Conservation (phyloP, 2,329 filamentous ascomycete genomes). For the Pseudogymnoascus sp. region DNA sequence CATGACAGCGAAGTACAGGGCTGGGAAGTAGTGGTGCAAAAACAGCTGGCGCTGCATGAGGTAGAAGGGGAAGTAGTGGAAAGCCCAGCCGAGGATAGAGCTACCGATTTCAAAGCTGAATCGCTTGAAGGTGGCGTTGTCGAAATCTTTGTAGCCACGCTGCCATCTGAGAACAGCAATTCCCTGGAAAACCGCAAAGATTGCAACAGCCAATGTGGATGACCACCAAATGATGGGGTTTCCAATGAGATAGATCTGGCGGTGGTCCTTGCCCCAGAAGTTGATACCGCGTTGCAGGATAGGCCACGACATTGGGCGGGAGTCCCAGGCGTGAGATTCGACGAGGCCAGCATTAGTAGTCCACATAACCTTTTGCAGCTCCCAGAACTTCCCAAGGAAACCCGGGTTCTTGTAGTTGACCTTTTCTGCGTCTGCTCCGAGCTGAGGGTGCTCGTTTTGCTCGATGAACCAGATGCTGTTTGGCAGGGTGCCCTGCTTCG, state of each 20-base stretch:
- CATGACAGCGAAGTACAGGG: conserved; percentile 89
- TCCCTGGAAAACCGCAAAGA: conserved; percentile 80
- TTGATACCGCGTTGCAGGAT: conserved; percentile 91
- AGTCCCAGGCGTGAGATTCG: conserved; percentile 97
- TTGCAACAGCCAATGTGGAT: conserved; percentile 65
- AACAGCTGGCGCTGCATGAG: conserved; percentile 98
- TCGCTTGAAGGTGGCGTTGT: conserved; percentile 75
- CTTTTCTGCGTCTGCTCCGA: conserved; percentile 71
- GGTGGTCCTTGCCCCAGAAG: conserved; percentile 93
- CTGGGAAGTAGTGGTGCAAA: conserved; percentile 96
- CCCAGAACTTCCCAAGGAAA: conserved; percentile 97
- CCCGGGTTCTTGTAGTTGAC: conserved; percentile 93
- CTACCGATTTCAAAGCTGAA: conserved; percentile 96
- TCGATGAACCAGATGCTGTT: conserved; percentile 98
- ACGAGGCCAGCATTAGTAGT: conserved; percentile 92
- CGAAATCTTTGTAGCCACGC: conserved; percentile 82
- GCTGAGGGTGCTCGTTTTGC: conserved; percentile 73
- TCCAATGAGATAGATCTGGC: conserved; percentile 92
- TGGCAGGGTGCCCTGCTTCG: conserved; percentile 78
- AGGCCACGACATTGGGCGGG: conserved; percentile 87
- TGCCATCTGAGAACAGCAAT: conserved; percentile 89
- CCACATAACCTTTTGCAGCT: conserved; percentile 98
- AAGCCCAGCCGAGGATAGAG: conserved; percentile 84
- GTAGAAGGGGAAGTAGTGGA: conserved; percentile 99
- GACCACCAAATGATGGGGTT: conserved; percentile 95